These are phyloP conservation scores for Polytrichum commune DNA, from an alignment of 225 moss, liverwort and hornwort species.

Conservation along the genomic window DNA sequence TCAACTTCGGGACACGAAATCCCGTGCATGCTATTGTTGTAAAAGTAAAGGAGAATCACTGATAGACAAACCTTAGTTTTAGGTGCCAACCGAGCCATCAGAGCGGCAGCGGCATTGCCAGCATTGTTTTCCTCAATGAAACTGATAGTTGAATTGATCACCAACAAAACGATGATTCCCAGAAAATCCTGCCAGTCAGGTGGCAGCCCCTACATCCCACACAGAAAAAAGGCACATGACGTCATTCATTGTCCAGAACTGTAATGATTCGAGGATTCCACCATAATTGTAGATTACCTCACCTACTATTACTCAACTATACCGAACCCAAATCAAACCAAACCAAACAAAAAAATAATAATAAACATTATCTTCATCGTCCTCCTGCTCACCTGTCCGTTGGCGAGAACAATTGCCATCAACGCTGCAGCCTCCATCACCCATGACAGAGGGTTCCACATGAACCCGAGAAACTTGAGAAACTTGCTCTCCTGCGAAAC, in stretches of 20 bases:
- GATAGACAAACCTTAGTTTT: constrained; percentile 43
- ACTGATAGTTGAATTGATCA: constrained; percentile 60
- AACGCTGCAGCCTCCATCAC: constrained; percentile 69
- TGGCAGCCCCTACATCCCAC: constrained; percentile 34
- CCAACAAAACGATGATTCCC: constrained; percentile 52
- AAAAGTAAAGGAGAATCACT: too few relatives aligned
- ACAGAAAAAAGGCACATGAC: not conserved
- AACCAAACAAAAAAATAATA: too few relatives aligned
- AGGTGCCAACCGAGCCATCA: constrained; percentile 62
- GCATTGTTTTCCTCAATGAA: constrained; percentile 62
- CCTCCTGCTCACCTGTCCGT: constrained; percentile 40
- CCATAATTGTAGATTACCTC: not conserved
- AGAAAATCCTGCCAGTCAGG: constrained; percentile 69
- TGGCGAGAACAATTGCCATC: constrained; percentile 58
- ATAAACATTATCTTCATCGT: not conserved
- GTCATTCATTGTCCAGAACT: not conserved
- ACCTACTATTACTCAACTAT: not conserved
- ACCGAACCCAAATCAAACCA: too few relatives aligned
- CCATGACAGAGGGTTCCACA: constrained; percentile 69
- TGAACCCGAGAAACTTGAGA: constrained; percentile 61
- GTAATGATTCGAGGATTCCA: not conserved
- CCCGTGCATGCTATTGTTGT: not conserved
- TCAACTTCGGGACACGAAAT: not conserved
- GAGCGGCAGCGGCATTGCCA: constrained; percentile 52
- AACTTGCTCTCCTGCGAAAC: constrained; percentile 47